A percentile compares a stretch with the other conserved stretches of the same genome.
phyloP scores from a whole-genome alignment of 2,329 filamentous ascomycete genomes.

The Fusarium coffeatum region DNA sequence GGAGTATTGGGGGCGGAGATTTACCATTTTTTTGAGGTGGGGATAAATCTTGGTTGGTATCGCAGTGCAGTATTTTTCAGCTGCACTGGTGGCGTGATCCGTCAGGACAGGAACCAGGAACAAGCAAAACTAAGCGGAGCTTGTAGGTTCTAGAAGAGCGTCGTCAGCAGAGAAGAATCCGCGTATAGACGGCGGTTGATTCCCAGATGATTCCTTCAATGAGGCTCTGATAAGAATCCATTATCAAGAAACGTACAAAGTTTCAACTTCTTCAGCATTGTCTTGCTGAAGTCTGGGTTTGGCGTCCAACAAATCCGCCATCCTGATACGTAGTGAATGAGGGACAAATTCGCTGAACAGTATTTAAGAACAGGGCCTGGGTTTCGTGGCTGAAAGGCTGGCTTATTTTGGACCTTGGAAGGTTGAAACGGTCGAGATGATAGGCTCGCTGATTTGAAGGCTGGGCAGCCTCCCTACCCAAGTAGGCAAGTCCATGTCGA shows the following conservation, averaged over 20 bases:
- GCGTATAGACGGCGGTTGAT: neutral
- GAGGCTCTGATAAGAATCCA: neutral
- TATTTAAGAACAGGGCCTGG: neutral
- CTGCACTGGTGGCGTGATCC: slow-evolving; percentile 34
- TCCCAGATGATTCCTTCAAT: neutral
- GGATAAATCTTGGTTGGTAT: slow-evolving; percentile 13
- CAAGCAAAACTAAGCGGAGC: slow-evolving; percentile 22
- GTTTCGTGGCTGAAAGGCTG: slow-evolving; percentile 4
- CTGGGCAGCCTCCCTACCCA: slow-evolving; percentile 7
- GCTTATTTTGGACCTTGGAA: neutral
- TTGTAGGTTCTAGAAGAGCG: slow-evolving; percentile 16
- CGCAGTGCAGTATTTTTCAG: slow-evolving; percentile 7
- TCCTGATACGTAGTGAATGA: neutral
- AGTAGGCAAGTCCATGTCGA: slow-evolving; percentile 16
- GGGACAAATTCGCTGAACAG: neutral
- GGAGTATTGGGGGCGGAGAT: slow-evolving; percentile 11
- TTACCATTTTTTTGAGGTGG: slow-evolving; percentile 18
- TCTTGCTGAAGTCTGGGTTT: slow-evolving; percentile 9
- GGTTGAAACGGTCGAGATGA: slow-evolving; percentile 1
- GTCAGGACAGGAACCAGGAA: slow-evolving; percentile 44
- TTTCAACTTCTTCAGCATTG: slow-evolving; percentile 16
- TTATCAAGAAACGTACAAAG: neutral
- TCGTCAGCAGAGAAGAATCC: neutral
- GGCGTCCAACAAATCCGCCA: neutral
- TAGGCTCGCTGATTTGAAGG: slow-evolving; percentile 7